phyloP scores from a whole-genome alignment of 2,329 filamentous ascomycete species.

The Cytospora piceicola region DNA sequence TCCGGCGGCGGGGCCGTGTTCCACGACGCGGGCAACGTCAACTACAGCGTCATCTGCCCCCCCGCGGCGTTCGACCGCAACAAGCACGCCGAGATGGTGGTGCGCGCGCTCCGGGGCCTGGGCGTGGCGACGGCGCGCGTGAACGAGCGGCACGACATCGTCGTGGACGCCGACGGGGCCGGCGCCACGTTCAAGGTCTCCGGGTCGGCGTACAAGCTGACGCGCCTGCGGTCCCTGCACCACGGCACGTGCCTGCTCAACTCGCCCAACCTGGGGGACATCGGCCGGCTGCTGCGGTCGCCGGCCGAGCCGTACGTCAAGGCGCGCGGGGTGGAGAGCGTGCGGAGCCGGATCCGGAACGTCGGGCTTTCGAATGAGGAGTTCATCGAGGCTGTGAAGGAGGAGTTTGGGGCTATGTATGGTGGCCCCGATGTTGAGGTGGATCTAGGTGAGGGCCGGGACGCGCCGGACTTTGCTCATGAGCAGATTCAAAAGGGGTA shows the following conservation, averaged over 20 bases:
- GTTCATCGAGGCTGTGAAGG: conserved; percentile 61
- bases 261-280: conserved; percentile 72
- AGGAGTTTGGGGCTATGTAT: conserved; percentile 72
- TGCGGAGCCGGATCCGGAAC: conserved; percentile 83
- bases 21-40: conserved; percentile 90
- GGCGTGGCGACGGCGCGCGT: conserved; percentile 68
- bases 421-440: conserved; percentile 43
- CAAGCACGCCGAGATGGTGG: conserved; percentile 90
- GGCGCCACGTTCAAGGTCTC: conserved; percentile 73
- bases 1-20: conserved; percentile 93
- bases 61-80: conserved; percentile 77
- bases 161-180: conserved; percentile 49
- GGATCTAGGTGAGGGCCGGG: conserved; percentile 52
- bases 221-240: conserved; percentile 77
- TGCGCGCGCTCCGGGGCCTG: conserved; percentile 71
- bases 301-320: conserved; percentile 76
- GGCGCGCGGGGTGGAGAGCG: conserved; percentile 87
- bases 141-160: conserved; percentile 92
- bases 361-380: conserved; percentile 58
- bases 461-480: conserved; percentile 48
- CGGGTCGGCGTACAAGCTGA: conserved; percentile 94
- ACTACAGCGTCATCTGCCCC: conserved; percentile 91
- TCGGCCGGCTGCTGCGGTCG: conserved; percentile 75
- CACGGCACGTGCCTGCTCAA: conserved; percentile 88
- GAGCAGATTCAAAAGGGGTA: conserved; percentile 62